A percentile compares a stretch with the other conserved stretches of the same genome.
These are phyloP conservation scores for Actinomucor elegans DNA, from an alignment of 371 early-diverging fungal species.

Conservation along the genomic window DNA sequence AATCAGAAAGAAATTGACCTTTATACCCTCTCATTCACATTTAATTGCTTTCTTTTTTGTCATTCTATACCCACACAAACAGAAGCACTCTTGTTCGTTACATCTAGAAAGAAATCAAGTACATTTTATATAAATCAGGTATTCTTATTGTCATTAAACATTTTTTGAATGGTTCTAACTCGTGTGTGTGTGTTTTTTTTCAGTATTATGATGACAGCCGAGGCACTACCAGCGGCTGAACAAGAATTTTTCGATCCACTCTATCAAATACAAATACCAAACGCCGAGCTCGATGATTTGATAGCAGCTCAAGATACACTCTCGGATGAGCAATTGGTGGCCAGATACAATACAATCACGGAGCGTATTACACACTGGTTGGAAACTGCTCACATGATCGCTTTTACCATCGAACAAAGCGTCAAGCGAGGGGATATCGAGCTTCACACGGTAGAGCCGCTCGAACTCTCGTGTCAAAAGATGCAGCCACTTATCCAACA, in stretches of 20 bases:
- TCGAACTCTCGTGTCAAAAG: conserved; percentile 7
- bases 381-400: conserved; percentile 37
- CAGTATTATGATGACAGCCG: conserved; percentile 1
- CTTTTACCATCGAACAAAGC: conserved; percentile 39
- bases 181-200: too few species aligned
- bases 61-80: too few species aligned
- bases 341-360: conserved; percentile 20
- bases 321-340: conserved; percentile 6
- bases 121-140: too few species aligned
- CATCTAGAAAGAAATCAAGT: too few species aligned
- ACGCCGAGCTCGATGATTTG: conserved; percentile 17
- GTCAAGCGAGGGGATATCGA: conserved; percentile 23
- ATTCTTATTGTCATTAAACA: too few species aligned
- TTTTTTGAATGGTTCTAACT: not conserved
- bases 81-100: too few species aligned
- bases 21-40: too few species aligned
- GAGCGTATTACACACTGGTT: conserved; percentile 32
- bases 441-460: conserved; percentile 12
- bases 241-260: conserved; percentile 8
- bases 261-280: conserved; percentile 13
- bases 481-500: conserved; percentile 22
- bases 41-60: too few species aligned
- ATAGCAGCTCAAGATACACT: conserved; percentile 12
- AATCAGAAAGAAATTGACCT: too few species aligned
- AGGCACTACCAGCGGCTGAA: not conserved